A percentile compares a stretch with the other conserved stretches of the same genome.
Evolutionary conservation across 768 basidiomycete species (phyloP).

Genomic region (Stropharia rugosoannulata): DNA sequence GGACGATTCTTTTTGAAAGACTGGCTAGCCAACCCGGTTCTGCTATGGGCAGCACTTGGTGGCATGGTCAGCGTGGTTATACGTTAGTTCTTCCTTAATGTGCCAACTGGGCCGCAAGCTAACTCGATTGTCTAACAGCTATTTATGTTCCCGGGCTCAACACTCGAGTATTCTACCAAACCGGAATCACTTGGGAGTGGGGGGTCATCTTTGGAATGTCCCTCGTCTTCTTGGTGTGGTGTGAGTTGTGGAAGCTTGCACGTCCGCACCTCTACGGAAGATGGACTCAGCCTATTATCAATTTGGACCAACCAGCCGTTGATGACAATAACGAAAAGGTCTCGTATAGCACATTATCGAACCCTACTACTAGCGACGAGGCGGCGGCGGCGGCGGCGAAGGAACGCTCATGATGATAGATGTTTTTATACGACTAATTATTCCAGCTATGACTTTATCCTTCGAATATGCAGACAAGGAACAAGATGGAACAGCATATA

Average conservation of each 20-base stretch:
- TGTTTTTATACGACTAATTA: too few species aligned
- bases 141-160: conserved; percentile 39
- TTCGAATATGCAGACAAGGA: too few species aligned
- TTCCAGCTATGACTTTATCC: too few species aligned
- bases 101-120: neutral
- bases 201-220: conserved; percentile 36
- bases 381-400: too few species aligned
- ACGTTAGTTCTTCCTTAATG: conserved; percentile 26
- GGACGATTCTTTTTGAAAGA: conserved; percentile 34
- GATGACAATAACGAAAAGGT: neutral
- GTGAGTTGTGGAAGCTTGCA: conserved; percentile 39
- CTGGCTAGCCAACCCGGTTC: conserved; percentile 32
- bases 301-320: neutral
- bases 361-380: neutral
- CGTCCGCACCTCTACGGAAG: conserved; percentile 26
- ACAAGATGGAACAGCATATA: too few species aligned
- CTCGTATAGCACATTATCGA: too few species aligned
- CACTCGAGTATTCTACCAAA: conserved; percentile 36
- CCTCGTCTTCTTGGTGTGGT: conserved; percentile 31
- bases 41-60: conserved; percentile 32
- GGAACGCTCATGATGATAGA: too few species aligned
- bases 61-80: conserved; percentile 37
- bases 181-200: conserved; percentile 39
- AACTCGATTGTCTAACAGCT: conserved; percentile 15
- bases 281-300: conserved; percentile 18